Conservation (phyloP, 345 rosid species). For the Citrus cavaleriei region DNA sequence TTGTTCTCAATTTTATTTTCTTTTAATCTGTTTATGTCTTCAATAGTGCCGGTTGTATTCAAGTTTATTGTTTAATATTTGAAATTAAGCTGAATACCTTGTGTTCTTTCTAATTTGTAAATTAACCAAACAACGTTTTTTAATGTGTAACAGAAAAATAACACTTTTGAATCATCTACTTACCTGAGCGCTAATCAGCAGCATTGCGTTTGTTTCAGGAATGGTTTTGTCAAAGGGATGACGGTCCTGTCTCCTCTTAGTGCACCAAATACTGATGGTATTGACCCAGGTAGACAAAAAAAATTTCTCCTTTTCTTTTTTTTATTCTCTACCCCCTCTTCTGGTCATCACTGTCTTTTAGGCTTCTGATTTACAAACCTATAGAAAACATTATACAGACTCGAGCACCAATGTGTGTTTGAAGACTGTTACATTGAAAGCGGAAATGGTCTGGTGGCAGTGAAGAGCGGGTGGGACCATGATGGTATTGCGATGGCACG, state of each 20-base stretch:
- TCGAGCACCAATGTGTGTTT: no score
- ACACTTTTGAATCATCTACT: not conserved
- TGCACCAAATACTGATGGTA: slow-evolving; percentile 98
- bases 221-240: slow-evolving; percentile 79
- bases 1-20: not conserved
- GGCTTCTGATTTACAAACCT: no score
- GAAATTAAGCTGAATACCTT: not conserved
- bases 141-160: not conserved
- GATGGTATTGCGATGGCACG: slow-evolving; percentile 80
- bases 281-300: slow-evolving; percentile 65
- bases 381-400: no score
- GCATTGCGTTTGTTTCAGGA: slow-evolving; percentile 19
- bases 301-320: no score
- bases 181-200: slow-evolving; percentile 3
- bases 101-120: not conserved
- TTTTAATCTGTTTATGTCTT: not conserved
- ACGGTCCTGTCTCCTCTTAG: slow-evolving; percentile 88
- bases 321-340: no score
- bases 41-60: not conserved
- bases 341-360: no score
- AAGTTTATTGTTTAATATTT: not conserved
- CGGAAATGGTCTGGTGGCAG: slow-evolving; percentile 93
- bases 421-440: slow-evolving; percentile 58
- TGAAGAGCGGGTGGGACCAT: slow-evolving; percentile 98
- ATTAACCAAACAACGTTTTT: not conserved